A percentile compares a stretch with the other conserved stretches of the same genome.
phyloP scores from a whole-genome alignment of 1,284 basidiomycete species.

The Puccinia hordei region DNA sequence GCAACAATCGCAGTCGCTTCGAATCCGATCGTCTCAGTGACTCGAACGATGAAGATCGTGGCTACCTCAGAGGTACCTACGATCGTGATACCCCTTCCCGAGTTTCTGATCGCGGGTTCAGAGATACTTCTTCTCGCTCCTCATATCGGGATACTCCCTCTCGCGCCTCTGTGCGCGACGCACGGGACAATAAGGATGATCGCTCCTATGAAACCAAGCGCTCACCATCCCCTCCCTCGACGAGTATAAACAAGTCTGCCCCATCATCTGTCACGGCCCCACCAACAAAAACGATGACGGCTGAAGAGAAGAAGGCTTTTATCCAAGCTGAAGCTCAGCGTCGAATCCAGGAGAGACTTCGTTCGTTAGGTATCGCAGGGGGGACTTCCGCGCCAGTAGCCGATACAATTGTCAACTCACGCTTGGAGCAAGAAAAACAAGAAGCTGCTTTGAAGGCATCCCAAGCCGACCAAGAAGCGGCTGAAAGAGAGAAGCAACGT shows the following conservation, averaged over 20 bases:
- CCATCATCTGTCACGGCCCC: conserved; percentile 65
- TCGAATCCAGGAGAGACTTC: conserved; percentile 82
- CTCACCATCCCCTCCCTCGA: conserved; percentile 56
- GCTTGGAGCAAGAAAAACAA: conserved; percentile 57
- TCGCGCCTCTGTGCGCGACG: conserved; percentile 59
- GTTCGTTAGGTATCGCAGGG: conserved; percentile 75
- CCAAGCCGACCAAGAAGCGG: conserved; percentile 71
- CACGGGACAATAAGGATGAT: conserved; percentile 56
- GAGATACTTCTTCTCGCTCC: conserved; percentile 58
- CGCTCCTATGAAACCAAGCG: conserved; percentile 51
- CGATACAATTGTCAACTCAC: conserved; percentile 55
- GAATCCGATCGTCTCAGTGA: conserved; percentile 59
- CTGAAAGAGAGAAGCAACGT: conserved; percentile 65
- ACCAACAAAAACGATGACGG: conserved; percentile 73
- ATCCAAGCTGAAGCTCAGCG: conserved; percentile 80
- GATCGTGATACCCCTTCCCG: conserved; percentile 56
- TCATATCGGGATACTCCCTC: conserved; percentile 58
- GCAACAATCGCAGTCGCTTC: conserved; percentile 67
- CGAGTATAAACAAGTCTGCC: conserved; percentile 61
- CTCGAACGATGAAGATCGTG: conserved; percentile 51
- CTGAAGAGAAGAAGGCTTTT: conserved; percentile 79
- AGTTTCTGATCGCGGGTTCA: conserved; percentile 17
- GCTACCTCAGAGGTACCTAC: conserved; percentile 61
- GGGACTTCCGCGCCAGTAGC: conserved; percentile 63
- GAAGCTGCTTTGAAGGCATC: conserved; percentile 58